Conservation (phyloP, 2,329 filamentous ascomycete species). For the Xylariales sp. region DNA sequence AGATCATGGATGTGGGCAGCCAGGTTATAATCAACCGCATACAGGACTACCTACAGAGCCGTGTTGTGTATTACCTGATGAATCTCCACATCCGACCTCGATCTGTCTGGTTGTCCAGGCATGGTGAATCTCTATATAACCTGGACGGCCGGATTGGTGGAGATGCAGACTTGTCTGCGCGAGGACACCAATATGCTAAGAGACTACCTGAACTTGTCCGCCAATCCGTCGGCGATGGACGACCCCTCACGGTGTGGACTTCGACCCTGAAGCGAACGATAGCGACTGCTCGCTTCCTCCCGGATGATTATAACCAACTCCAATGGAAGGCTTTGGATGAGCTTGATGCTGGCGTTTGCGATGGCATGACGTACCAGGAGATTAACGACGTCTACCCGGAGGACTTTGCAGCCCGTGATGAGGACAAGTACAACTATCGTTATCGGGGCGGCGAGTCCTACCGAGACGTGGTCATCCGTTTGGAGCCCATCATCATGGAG, state of each 20-base stretch:
- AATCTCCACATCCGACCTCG: slow-evolving; percentile 96
- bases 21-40: slow-evolving; percentile 98
- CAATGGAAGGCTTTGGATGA: slow-evolving; percentile 99
- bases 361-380: slow-evolving; percentile 92
- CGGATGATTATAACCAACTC: slow-evolving; percentile 80
- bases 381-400: slow-evolving; percentile 90
- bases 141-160: slow-evolving; percentile 87
- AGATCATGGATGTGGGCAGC: slow-evolving; percentile 93
- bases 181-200: slow-evolving; percentile 82
- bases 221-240: slow-evolving; percentile 74
- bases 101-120: slow-evolving; percentile 93
- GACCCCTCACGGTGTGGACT: slow-evolving; percentile 59
- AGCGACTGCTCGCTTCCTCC: slow-evolving; percentile 81
- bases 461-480: slow-evolving; percentile 92
- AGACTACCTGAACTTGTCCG: slow-evolving; percentile 81
- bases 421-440: slow-evolving; percentile 99
- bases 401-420: slow-evolving; percentile 91
- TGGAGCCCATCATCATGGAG: slow-evolving; percentile 99
- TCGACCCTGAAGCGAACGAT: slow-evolving; percentile 75
- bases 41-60: slow-evolving; percentile 91
- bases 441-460: slow-evolving; percentile 95
- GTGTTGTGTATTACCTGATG: slow-evolving; percentile 97
- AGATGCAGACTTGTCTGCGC: slow-evolving; percentile 79
- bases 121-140: slow-evolving; percentile 93
- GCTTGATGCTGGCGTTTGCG: slow-evolving; percentile 92